phyloP scores from a whole-genome alignment of 163 green algal genomes.

The Scenedesmus sp. region DNA sequence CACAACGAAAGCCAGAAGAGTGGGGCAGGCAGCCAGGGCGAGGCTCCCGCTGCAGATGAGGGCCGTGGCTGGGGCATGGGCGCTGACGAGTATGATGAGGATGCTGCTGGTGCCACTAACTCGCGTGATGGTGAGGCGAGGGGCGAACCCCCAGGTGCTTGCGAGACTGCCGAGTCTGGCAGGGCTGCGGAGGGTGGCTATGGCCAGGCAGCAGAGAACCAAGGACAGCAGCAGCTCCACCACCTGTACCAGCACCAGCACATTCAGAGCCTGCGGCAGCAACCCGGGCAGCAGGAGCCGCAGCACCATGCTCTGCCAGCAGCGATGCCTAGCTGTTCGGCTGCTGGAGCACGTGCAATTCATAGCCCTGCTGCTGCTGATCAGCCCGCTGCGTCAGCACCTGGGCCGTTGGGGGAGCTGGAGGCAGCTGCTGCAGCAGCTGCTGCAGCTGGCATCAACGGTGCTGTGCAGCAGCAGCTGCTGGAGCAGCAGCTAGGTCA shows the following conservation, averaged over 20 bases:
- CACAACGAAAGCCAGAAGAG: constrained; percentile 47
- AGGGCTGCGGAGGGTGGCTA: background rate
- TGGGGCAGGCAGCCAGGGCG: constrained; percentile 37
- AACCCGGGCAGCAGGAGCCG: background rate
- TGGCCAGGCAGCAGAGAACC: background rate
- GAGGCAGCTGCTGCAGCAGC: background rate
- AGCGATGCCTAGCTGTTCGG: constrained; percentile 20
- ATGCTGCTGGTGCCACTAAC: constrained; percentile 37
- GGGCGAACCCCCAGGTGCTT: constrained; percentile 45
- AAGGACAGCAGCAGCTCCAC: background rate
- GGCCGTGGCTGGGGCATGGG: background rate
- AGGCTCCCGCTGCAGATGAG: constrained; percentile 16
- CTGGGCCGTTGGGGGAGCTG: background rate
- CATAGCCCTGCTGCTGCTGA: background rate
- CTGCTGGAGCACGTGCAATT: background rate
- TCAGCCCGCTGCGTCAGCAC: background rate
- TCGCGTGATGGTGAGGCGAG: constrained; percentile 47
- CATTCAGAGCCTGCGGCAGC: background rate
- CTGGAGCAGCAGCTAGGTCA: background rate
- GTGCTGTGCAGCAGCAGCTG: background rate
- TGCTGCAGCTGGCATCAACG: background rate
- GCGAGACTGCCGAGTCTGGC: constrained; percentile 48
- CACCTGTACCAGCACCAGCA: constrained; percentile 8
- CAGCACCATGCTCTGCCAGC: background rate
- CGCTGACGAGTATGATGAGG: constrained; percentile 14